Evolutionary conservation across 495 filamentous ascomycete species (phyloP), one percentile per base, ranked within the genome.

Genomic region (Aspergillus diversus): DNA sequence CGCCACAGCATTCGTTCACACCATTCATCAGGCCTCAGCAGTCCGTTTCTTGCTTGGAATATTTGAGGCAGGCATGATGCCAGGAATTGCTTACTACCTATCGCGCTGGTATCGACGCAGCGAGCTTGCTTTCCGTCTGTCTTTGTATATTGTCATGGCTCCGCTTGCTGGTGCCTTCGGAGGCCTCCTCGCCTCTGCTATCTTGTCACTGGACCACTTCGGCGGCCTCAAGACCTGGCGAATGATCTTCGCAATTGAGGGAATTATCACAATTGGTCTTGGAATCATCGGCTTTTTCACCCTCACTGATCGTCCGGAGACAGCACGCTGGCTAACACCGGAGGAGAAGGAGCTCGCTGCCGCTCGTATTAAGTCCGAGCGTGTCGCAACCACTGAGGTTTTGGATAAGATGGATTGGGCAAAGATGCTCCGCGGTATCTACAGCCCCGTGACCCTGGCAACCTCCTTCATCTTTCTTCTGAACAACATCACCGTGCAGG

Each of bases 161-260:
- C 87, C 87, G 12, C 75, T 91, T 5, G 87, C 87, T 0, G 88
- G 88, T 33, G 89, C 89, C 0, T 91, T 91, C 63, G 88, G 88
- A 42, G 89, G 89, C 5, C 79, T 91, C 34, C 70, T 90, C 2
- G 89, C 89, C 7, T 89, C 86, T 5, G 88, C 71, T 2, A 83
- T 84, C 42, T 68, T 83, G 5, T 78, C 70, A 0, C 70, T 84
- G 0, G 69, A 76, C 49, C 66, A 77, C 62, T 79, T 82, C 48
- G 80, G 80, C 7, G 62, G 72, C 55, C 67, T 83, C 1, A 69
- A 69, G 33, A 86, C 80, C 31, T 93, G 91, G 91, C 79, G 89
- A 12, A 81, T 92, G 35, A 80, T 94, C 27, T 93, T 93, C 70
- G 80, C 91, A 9, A 87, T 91, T 31, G 91, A 94, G 69, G 91